Percentiles rank a stretch among this genome's conserved stretches.
Conservation (phyloP, 495 filamentous ascomycete species). For the Apodospora peruviana region DNA sequence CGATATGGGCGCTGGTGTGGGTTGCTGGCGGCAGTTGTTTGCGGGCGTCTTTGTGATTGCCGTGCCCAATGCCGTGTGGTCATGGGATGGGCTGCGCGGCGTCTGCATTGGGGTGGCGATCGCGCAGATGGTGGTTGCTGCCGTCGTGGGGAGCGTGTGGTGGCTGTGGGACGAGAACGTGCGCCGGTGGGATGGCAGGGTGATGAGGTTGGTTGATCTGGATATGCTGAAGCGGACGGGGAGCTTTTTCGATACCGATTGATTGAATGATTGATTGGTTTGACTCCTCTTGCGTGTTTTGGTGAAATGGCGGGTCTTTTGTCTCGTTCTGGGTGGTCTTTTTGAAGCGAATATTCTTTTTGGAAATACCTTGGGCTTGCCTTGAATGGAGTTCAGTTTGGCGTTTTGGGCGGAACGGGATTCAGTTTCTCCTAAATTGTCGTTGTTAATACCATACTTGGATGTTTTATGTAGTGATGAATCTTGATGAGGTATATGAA, state of each 20-base stretch:
- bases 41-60: conserved; percentile 36
- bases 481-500: not conserved
- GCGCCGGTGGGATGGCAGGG: conserved; percentile 30
- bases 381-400: not conserved
- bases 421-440: no score
- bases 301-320: no score
- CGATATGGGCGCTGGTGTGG: conserved; percentile 36
- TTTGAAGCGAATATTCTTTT: not conserved
- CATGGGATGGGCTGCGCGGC: conserved; percentile 28
- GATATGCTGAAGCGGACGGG: conserved; percentile 30
- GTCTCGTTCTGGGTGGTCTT: not conserved
- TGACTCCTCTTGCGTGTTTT: no score
- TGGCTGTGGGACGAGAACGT: conserved; percentile 34
- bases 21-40: conserved; percentile 25
- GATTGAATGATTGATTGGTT: conserved; percentile 6
- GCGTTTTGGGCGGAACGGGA: no score
- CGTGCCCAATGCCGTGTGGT: conserved; percentile 26
- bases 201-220: conserved; percentile 38
- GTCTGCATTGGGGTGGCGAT: conserved; percentile 30
- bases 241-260: conserved; percentile 45
- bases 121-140: conserved; percentile 26
- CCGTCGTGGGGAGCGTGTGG: conserved; percentile 23
- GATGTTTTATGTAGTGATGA: not conserved
- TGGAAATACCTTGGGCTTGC: not conserved
- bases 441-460: no score